Evolutionary conservation across 2,329 filamentous ascomycete species (phyloP).

Genomic region (Fusarium sp.): DNA sequence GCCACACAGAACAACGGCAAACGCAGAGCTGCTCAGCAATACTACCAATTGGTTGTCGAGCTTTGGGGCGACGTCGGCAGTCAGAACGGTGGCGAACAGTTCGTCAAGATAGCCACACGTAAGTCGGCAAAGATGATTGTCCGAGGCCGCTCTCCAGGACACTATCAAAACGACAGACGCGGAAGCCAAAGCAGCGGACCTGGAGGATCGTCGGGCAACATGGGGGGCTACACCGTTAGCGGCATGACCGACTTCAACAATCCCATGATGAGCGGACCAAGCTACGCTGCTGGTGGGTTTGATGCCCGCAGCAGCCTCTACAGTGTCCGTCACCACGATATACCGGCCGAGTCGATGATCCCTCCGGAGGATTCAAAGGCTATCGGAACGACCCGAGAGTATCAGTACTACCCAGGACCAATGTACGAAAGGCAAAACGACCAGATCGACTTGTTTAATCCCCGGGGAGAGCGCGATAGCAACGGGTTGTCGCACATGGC

Average conservation of each 20-base stretch:
- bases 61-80: constrained; percentile 77
- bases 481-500: constrained; percentile 52
- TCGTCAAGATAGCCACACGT: constrained; percentile 77
- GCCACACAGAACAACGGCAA: constrained; percentile 96
- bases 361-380: constrained; percentile 65
- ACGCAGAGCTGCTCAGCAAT: constrained; percentile 88
- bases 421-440: constrained; percentile 65
- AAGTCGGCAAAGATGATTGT: constrained; percentile 88
- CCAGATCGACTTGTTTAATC: constrained; percentile 65
- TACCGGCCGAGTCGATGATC: constrained; percentile 65
- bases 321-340: constrained; percentile 63
- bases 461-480: constrained; percentile 54
- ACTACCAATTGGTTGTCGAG: constrained; percentile 91
- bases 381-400: constrained; percentile 63
- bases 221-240: constrained; percentile 59
- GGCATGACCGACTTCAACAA: constrained; percentile 49
- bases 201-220: constrained; percentile 73
- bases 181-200: constrained; percentile 77
- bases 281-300: constrained; percentile 46
- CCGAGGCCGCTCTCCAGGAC: constrained; percentile 84
- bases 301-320: constrained; percentile 54
- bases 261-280: constrained; percentile 54
- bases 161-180: constrained; percentile 79
- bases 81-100: constrained; percentile 63
- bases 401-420: constrained; percentile 67